Evolutionary conservation across 2,329 filamentous ascomycete genomes (phyloP).

Genomic region (Exophiala sp.): DNA sequence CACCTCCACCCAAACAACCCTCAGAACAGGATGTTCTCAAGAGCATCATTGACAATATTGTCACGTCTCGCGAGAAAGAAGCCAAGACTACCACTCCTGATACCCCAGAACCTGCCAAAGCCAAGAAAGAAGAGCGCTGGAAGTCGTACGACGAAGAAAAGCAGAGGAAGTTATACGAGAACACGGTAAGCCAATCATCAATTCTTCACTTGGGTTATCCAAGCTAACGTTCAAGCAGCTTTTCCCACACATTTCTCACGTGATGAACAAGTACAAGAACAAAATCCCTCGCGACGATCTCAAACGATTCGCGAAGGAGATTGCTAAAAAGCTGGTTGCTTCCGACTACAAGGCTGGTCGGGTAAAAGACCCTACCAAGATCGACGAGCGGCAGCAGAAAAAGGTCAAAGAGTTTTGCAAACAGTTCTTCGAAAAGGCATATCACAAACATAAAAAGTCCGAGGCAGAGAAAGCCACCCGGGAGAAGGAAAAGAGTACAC

Average conservation of each 20-base stretch:
- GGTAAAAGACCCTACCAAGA: constrained; percentile 75
- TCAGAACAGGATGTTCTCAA: constrained; percentile 66
- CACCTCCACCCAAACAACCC: constrained; percentile 67
- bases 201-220: constrained; percentile 18
- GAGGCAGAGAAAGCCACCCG: constrained; percentile 61
- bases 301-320: constrained; percentile 63
- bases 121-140: constrained; percentile 47
- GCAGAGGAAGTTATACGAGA: constrained; percentile 92
- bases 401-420: constrained; percentile 81
- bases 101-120: constrained; percentile 63
- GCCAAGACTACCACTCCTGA: constrained; percentile 54
- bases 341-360: constrained; percentile 88
- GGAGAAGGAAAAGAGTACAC: constrained; percentile 31
- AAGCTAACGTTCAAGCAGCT: constrained; percentile 51
- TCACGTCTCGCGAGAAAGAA: constrained; percentile 59
- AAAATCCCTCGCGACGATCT: constrained; percentile 78
- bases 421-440: constrained; percentile 82
- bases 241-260: constrained; percentile 77
- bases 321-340: constrained; percentile 83
- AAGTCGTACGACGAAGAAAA: constrained; percentile 64
- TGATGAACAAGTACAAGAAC: constrained; percentile 81
- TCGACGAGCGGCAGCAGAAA: constrained; percentile 72
- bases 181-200: constrained; percentile 63
- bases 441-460: constrained; percentile 67
- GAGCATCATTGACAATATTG: constrained; percentile 73